Conservation (phyloP, 768 basidiomycete genomes). For the Symmetrospora coprosmae region DNA sequence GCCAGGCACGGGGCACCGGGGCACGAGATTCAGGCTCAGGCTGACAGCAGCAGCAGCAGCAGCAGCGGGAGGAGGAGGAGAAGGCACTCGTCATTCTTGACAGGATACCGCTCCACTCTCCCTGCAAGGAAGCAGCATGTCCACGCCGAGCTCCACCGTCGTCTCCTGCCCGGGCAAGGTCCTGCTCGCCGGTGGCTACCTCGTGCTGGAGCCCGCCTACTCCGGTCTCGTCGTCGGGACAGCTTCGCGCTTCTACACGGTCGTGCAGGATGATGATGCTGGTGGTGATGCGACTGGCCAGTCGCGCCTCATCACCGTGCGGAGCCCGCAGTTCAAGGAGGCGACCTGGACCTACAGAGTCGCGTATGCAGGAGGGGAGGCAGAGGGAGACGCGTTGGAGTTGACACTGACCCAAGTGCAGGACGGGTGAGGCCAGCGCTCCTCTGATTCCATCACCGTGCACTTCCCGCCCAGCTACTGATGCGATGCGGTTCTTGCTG, state of each 20-base stretch:
- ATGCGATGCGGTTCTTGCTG: too few relatives aligned
- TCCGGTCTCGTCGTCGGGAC: constrained; percentile 81
- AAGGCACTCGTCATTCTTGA: too few relatives aligned
- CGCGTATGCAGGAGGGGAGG: neutral
- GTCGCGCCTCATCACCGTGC: constrained; percentile 47
- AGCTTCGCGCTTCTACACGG: constrained; percentile 83
- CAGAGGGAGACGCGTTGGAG: too few relatives aligned
- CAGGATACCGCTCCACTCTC: too few relatives aligned
- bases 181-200: constrained; percentile 85
- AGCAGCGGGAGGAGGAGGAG: too few relatives aligned
- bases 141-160: constrained; percentile 50
- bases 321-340: constrained; percentile 78
- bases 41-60: neutral
- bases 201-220: constrained; percentile 76
- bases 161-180: constrained; percentile 93
- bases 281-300: neutral
- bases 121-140: too few relatives aligned
- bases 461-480: too few relatives aligned
- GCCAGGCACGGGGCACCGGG: too few relatives aligned
- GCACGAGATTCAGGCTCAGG: neutral
- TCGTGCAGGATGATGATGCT: constrained; percentile 40
- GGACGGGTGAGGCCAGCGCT: neutral
- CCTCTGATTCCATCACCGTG: too few relatives aligned
- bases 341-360: constrained; percentile 63
- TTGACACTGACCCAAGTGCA: constrained; percentile 15